Evolutionary conservation across 2,329 filamentous ascomycete genomes (phyloP).

Genomic region (Fusarium pseudonygamai): DNA sequence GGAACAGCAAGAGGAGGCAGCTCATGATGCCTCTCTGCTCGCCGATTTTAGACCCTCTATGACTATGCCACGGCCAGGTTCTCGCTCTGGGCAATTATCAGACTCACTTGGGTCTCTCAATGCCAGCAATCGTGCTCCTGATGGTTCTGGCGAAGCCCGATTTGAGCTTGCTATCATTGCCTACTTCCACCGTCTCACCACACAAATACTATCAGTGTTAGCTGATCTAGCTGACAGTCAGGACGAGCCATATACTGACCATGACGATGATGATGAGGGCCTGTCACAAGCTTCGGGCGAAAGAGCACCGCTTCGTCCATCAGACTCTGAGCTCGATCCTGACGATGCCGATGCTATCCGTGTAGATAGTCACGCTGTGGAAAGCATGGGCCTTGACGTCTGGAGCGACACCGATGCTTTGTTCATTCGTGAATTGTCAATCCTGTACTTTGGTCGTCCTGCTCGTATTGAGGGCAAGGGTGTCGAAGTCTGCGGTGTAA

Average conservation of each 20-base stretch:
- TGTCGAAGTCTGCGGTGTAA: slow-evolving; percentile 79
- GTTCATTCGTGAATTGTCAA: slow-evolving; percentile 71
- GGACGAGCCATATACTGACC: slow-evolving; percentile 53
- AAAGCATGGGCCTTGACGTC: slow-evolving; percentile 78
- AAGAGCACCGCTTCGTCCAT: slow-evolving; percentile 40
- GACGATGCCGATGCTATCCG: slow-evolving; percentile 57
- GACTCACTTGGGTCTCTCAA: slow-evolving; percentile 59
- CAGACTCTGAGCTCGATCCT: slow-evolving; percentile 35
- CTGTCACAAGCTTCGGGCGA: slow-evolving; percentile 45
- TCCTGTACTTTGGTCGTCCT: slow-evolving; percentile 71
- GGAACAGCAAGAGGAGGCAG: slow-evolving; percentile 67
- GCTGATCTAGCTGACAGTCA: slow-evolving; percentile 66
- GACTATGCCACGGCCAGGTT: slow-evolving; percentile 45
- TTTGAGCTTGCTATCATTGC: slow-evolving; percentile 78
- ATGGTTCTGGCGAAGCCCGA: slow-evolving; percentile 55
- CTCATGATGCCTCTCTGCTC: slow-evolving; percentile 64
- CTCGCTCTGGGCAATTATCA: slow-evolving; percentile 47
- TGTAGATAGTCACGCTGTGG: slow-evolving; percentile 71
- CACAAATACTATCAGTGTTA: slow-evolving; percentile 69
- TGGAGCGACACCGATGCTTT: slow-evolving; percentile 78
- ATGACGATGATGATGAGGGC: slow-evolving; percentile 50
- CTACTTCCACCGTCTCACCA: slow-evolving; percentile 82
- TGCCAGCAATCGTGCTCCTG: slow-evolving; percentile 47
- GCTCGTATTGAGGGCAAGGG: slow-evolving; percentile 73
- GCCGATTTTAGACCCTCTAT: slow-evolving; percentile 58